Evolutionary conservation across 2,329 filamentous ascomycete genomes (phyloP), one percentile per base, ranked within the genome.

Genomic region (Chaetomiaceae sp.): DNA sequence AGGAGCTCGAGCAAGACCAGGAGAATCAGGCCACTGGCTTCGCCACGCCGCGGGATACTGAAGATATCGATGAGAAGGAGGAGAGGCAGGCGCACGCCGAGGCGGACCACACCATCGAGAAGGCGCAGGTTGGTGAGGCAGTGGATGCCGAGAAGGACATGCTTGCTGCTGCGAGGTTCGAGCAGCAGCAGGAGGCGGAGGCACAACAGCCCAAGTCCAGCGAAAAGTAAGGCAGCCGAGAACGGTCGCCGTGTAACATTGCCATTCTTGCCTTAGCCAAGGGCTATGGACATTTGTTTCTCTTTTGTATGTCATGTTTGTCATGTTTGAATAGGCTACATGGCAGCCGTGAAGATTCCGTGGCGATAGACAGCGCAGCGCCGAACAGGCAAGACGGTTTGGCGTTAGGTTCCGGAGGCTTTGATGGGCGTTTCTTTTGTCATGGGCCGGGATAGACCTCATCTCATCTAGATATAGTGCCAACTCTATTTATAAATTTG

Each of bases 31-130:
- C 84, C 64, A 83, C 82, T 36, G 88, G 88, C 11, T 79, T 87
- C 46, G 79, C 85, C 13, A 86, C 86, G 8, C 88, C 88, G 1
- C 88, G 90, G 66, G 94, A 97, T 64, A 83, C 85, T 27, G 89
- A 96, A 57, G 82, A 97, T 67, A 97, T 97, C 63, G 92, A 97
- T 65, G 94, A 97, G 71, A 90, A 92, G 74, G 90, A 96, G 60
- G 87, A 90, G 68, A 80, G 85, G 55, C 71, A 77, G 51, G 68
- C 75, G 23, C 69, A 74, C 2, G 80, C 82, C 7, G 75, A 77
- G 25, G 33, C 70, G 72, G 51, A 74, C 70, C 65, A 59, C 10
- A 61, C 73, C n/a, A 60, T 74, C 11, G 72, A 76, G 53, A 74
- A 75, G 62, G 72, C 71, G 46, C 75, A 79, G 59, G 76, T 75